Percentiles rank a stretch among this genome's conserved stretches.
phyloP scores from a whole-genome alignment of 345 rosid genomes.

The Gossypium herbaceum region DNA sequence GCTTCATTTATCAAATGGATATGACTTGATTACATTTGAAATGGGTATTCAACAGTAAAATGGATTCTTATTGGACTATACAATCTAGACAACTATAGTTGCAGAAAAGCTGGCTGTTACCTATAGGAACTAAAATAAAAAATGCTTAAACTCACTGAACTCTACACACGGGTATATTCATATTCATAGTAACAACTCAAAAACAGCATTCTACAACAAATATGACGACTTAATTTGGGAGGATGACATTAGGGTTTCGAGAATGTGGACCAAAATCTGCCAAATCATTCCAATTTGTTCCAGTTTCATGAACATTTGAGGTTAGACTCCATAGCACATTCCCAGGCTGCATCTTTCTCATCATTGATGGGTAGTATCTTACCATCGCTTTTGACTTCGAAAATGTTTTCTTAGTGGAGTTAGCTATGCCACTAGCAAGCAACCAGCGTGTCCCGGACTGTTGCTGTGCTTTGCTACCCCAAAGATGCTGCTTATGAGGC shows the following conservation, averaged over 20 bases:
- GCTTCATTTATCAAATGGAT: neutral
- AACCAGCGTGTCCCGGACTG: conserved; percentile 65
- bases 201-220: conserved; percentile 3
- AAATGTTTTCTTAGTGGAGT: conserved; percentile 35
- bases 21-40: conserved; percentile 13
- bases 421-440: conserved; percentile 47
- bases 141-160: neutral
- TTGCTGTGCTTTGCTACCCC: conserved; percentile 50
- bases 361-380: conserved; percentile 25
- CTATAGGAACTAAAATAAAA: neutral
- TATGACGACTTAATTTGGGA: conserved; percentile 29
- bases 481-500: conserved; percentile 32
- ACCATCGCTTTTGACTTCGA: conserved; percentile 42
- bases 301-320: conserved; percentile 20
- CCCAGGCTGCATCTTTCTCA: conserved; percentile 17
- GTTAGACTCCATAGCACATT: conserved; percentile 70
- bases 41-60: neutral
- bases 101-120: neutral
- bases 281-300: conserved; percentile 26
- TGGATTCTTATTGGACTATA: conserved; percentile 2
- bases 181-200: neutral
- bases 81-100: neutral
- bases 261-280: conserved; percentile 27
- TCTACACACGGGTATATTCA: neutral
- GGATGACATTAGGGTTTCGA: conserved; percentile 52